Evolutionary conservation across 2,329 filamentous ascomycete species (phyloP).

Genomic region (Cladosporium sp.): DNA sequence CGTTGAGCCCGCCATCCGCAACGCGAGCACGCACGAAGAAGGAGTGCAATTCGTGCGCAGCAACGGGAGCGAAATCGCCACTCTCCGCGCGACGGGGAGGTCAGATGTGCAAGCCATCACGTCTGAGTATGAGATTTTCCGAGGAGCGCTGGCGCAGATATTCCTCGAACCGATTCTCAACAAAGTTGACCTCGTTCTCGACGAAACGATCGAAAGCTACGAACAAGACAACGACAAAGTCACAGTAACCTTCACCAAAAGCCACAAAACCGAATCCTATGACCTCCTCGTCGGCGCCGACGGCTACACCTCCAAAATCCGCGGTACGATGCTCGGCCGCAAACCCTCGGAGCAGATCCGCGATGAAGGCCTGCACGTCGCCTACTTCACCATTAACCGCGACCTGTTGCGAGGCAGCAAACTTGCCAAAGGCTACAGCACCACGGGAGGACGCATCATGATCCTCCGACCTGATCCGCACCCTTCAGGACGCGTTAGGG

Average conservation of each 20-base stretch:
- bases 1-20: slow-evolving; percentile 34
- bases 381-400: slow-evolving; percentile 40
- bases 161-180: slow-evolving; percentile 23
- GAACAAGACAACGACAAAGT: slow-evolving; percentile 14
- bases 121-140: slow-evolving; percentile 36
- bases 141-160: slow-evolving; percentile 34
- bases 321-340: slow-evolving; percentile 20
- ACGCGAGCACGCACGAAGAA: slow-evolving; percentile 35
- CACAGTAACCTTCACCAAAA: slow-evolving; percentile 15
- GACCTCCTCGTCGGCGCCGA: slow-evolving; percentile 26
- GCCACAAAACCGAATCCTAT: slow-evolving; percentile 16
- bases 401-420: slow-evolving; percentile 19
- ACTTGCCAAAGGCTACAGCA: slow-evolving; percentile 20
- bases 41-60: slow-evolving; percentile 38
- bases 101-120: slow-evolving; percentile 32
- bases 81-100: slow-evolving; percentile 23
- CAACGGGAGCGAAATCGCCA: slow-evolving; percentile 19
- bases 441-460: slow-evolving; percentile 17
- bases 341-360: slow-evolving; percentile 20
- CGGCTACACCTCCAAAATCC: slow-evolving; percentile 20
- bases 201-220: slow-evolving; percentile 19
- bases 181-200: slow-evolving; percentile 30
- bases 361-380: slow-evolving; percentile 30
- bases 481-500: slow-evolving; percentile 17
- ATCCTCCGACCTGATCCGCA: slow-evolving; percentile 24